Evolutionary conservation across 2,329 filamentous ascomycete genomes (phyloP), one percentile per base, ranked within the genome.

Genomic region (Chaetomiaceae sp.): DNA sequence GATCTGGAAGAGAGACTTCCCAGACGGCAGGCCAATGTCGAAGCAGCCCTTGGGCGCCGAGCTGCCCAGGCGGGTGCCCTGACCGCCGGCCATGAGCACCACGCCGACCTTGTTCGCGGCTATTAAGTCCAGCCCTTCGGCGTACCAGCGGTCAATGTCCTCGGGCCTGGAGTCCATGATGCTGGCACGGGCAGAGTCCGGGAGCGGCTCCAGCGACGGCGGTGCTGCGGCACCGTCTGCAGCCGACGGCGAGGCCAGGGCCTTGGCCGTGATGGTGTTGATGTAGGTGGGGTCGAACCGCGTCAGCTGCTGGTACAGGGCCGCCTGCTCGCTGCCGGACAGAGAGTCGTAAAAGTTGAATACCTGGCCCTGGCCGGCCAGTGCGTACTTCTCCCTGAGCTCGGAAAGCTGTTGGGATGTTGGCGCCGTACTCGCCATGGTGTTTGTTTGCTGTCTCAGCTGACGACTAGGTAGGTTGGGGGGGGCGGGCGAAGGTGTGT

Each of bases 1-100:
- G 58, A 98, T 86, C 74, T 97, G 90, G 78, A 98, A 98, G 50
- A 98, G 78, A 14, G 89, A 89, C 75, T 98, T 98, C 64, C 84
- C 72, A 57, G 88, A 95, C 26, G 91, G 88, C 47, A 98, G 79
- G 15, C 89, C 89, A 66, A 98, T 97, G 64, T 98, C 84, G 70
- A 87, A 98, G 78, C 91, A 97, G 47, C 93, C 93, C 75, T 98
- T 98, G 57, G 93, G 93, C 15, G 84, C 91, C 47, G 89, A 93
- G 74, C 89, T 96, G 57, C 93, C 93, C 54, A 98, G 73, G 52
- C 93, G 81, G 52, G 93, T 98, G 54, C 93, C 93, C 72, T 98
- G 93, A 27, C 93, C 93, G 63, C 93, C 93, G 48, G 93, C 93
- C 87, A 98, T 94, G 61, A 98, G 79, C 42, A 98, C 88, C 15